phyloP scores from a whole-genome alignment of 331 rosid species.

The Prunus yedoensis region DNA sequence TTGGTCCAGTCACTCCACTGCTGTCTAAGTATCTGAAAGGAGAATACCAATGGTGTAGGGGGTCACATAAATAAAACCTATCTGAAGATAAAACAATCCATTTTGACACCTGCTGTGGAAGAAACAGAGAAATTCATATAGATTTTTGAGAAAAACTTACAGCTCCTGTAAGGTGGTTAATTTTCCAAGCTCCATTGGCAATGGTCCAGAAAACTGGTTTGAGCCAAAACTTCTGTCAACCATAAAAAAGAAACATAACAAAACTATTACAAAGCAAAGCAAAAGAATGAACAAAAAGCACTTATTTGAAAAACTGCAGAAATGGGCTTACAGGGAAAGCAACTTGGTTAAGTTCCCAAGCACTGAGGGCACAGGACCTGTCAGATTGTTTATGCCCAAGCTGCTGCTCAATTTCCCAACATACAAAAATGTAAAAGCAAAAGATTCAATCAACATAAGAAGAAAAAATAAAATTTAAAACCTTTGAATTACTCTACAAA shows the following conservation, averaged over 20 bases:
- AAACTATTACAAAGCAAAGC: neutral
- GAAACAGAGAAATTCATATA: too few species aligned
- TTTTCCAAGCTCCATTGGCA: conserved; percentile 28
- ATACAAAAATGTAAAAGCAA: neutral
- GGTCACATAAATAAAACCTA: too few species aligned
- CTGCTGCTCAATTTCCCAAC: conserved; percentile 33
- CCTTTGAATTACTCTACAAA: neutral
- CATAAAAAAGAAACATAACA: neutral
- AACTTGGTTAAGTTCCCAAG: conserved; percentile 33
- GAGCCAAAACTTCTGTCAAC: conserved; percentile 38
- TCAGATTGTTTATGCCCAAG: conserved; percentile 41
- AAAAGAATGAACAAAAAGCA: neutral
- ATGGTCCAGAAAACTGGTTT: conserved; percentile 31
- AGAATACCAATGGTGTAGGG: neutral
- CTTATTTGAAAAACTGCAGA: neutral
- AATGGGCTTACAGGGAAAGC: conserved; percentile 28
- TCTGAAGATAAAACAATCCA: too few species aligned
- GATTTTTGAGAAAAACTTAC: conserved; percentile 17
- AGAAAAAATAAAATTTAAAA: neutral
- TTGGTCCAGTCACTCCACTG: conserved; percentile 38
- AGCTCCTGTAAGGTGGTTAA: conserved; percentile 29
- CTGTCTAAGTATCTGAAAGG: conserved; percentile 41
- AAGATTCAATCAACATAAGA: neutral
- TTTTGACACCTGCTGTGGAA: too few species aligned
- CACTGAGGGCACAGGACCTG: conserved; percentile 36